Evolutionary conservation across 2,329 filamentous ascomycete genomes (phyloP).

Genomic region (Claviceps paspali): DNA sequence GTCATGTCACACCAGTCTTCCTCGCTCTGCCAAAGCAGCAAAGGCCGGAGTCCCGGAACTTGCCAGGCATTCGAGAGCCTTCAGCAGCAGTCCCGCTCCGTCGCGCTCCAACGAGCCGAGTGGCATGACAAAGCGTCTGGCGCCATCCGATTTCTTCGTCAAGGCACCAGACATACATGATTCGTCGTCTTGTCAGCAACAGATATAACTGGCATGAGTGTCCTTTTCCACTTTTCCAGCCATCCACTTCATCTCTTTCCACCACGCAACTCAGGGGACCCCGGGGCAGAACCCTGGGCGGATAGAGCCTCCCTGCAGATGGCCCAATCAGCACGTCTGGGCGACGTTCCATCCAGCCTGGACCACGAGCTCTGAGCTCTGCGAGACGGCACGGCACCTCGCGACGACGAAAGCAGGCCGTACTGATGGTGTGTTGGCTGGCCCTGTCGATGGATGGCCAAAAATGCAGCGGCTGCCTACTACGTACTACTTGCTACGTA

Average conservation of each 20-base stretch:
- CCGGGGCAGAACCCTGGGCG: not conserved
- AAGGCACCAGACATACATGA: not conserved
- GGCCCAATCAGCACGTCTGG: conserved; percentile 4
- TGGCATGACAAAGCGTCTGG: not conserved
- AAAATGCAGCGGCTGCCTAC: too few species aligned
- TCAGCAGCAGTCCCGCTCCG: not conserved
- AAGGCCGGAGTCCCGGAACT: not conserved
- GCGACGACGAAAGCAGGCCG: too few species aligned
- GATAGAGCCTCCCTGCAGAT: not conserved
- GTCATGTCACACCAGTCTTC: too few species aligned
- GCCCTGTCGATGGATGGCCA: too few species aligned
- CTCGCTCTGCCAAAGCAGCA: too few species aligned
- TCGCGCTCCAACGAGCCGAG: not conserved
- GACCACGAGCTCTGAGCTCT: not conserved
- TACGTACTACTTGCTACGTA: too few species aligned
- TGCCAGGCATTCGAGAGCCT: not conserved
- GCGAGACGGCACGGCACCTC: conserved; percentile 5
- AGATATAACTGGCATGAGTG: too few species aligned
- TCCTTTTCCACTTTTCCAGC: not conserved
- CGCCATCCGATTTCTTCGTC: not conserved
- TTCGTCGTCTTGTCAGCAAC: not conserved
- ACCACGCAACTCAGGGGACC: not conserved
- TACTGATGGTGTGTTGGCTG: too few species aligned
- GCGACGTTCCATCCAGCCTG: conserved; percentile 2
- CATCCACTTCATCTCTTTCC: not conserved